These are phyloP conservation scores for Herpetospermum pedunculosum DNA, from an alignment of 306 rosid species.

Conservation along the genomic window DNA sequence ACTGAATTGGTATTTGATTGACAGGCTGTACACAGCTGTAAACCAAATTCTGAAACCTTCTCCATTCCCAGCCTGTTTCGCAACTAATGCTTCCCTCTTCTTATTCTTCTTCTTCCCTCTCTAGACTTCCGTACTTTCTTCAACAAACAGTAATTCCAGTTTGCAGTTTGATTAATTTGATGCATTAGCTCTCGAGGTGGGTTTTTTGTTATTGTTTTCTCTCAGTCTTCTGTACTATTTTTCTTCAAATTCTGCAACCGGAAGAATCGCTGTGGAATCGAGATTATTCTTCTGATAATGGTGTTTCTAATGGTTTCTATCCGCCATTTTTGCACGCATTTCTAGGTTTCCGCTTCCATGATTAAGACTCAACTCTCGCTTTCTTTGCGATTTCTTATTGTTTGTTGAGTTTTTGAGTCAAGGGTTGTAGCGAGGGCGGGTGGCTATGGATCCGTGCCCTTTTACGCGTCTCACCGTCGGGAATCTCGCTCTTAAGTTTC, in stretches of 20 bases:
- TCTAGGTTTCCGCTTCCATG: background rate
- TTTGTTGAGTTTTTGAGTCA: background rate
- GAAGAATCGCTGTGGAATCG: background rate
- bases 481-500: conserved; percentile 63
- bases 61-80: conserved; percentile 3
- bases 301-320: background rate
- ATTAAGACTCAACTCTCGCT: background rate
- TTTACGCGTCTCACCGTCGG: conserved; percentile 52
- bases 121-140: background rate
- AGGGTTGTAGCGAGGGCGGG: background rate
- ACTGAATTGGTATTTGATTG: background rate
- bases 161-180: background rate
- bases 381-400: background rate
- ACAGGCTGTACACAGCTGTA: conserved; percentile 11
- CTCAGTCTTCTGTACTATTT: background rate
- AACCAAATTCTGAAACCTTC: background rate
- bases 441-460: conserved; percentile 70
- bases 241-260: background rate
- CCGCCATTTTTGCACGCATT: background rate
- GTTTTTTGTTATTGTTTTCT: background rate
- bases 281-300: background rate
- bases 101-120: background rate
- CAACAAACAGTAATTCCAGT: background rate
- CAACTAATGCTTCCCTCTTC: background rate
- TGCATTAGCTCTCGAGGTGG: background rate